phyloP scores from a whole-genome alignment of 352 stramenopile species.

The Pythium sp. region DNA sequence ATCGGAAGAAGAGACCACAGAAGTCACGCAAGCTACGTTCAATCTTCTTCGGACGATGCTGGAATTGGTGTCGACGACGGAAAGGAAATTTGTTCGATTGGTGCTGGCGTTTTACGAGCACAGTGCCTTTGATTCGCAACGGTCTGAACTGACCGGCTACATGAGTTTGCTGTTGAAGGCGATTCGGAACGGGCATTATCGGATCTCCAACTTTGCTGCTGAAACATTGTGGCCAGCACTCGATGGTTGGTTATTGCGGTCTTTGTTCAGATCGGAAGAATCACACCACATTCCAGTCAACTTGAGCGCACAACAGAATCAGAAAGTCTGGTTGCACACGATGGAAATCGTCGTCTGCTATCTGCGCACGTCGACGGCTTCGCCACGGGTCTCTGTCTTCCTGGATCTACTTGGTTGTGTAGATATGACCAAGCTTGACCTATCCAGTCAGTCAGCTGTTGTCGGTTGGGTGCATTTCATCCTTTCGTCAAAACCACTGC shows the following conservation, averaged over 20 bases:
- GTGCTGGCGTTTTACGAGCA: slow-evolving; percentile 31
- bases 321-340: slow-evolving; percentile 9
- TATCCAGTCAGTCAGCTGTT: not conserved
- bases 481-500: slow-evolving; percentile 15
- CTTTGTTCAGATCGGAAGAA: slow-evolving; percentile 17
- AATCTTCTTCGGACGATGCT: slow-evolving; percentile 38
- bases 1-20: slow-evolving; percentile 22
- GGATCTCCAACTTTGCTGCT: slow-evolving; percentile 26
- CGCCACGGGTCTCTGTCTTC: slow-evolving; percentile 4
- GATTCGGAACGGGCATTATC: slow-evolving; percentile 23
- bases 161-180: slow-evolving; percentile 25
- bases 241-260: slow-evolving; percentile 9
- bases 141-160: slow-evolving; percentile 19
- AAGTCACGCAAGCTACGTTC: slow-evolving; percentile 30
- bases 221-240: slow-evolving; percentile 42
- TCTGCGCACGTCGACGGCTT: slow-evolving; percentile 7
- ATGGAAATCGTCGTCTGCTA: slow-evolving; percentile 16
- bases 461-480: slow-evolving; percentile 13
- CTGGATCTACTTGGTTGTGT: slow-evolving; percentile 13
- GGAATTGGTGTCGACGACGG: slow-evolving; percentile 18
- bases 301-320: not conserved
- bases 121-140: slow-evolving; percentile 15
- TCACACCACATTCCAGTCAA: not conserved
- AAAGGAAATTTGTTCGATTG: slow-evolving; percentile 39
- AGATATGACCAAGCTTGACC: slow-evolving; percentile 10